These are phyloP conservation scores for Aspergillus sp. DNA, from an alignment of 2,329 filamentous ascomycete genomes.

Conservation along the genomic window DNA sequence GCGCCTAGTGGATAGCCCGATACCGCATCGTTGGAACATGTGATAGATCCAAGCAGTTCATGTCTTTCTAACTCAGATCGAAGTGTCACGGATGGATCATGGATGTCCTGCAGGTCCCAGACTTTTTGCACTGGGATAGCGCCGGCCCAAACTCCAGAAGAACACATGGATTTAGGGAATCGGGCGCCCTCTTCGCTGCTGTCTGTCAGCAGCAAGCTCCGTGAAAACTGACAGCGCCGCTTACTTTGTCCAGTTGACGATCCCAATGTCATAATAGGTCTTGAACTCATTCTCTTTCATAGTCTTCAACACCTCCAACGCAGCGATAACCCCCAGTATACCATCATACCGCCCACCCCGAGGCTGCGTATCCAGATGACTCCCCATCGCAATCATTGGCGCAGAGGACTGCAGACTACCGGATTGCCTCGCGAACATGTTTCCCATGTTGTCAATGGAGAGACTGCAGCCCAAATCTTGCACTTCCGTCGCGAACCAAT, in stretches of 20 bases:
- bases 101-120: constrained; percentile 51
- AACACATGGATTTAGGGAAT: constrained; percentile 64
- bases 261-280: constrained; percentile 59
- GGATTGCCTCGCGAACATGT: constrained; percentile 21
- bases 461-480: constrained; percentile 54
- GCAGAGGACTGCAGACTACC: constrained; percentile 11
- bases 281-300: constrained; percentile 58
- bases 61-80: constrained; percentile 58
- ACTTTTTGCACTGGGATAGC: constrained; percentile 52
- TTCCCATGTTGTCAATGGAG: constrained; percentile 54
- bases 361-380: constrained; percentile 25
- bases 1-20: constrained; percentile 55
- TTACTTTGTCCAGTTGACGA: constrained; percentile 52
- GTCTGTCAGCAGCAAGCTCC: not conserved
- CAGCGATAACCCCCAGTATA: constrained; percentile 61
- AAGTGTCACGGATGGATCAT: constrained; percentile 49
- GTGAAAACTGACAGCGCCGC: constrained; percentile 39
- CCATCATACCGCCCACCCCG: constrained; percentile 55
- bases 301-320: constrained; percentile 59
- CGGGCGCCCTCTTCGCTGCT: constrained; percentile 66
- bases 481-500: constrained; percentile 60
- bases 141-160: constrained; percentile 66
- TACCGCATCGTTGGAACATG: constrained; percentile 35
- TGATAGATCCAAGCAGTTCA: constrained; percentile 54
- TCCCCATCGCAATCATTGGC: constrained; percentile 42